A percentile compares a stretch with the other conserved stretches of the same genome.
Conservation (phyloP, 2,329 filamentous ascomycete genomes). For the Phoma sp. region DNA sequence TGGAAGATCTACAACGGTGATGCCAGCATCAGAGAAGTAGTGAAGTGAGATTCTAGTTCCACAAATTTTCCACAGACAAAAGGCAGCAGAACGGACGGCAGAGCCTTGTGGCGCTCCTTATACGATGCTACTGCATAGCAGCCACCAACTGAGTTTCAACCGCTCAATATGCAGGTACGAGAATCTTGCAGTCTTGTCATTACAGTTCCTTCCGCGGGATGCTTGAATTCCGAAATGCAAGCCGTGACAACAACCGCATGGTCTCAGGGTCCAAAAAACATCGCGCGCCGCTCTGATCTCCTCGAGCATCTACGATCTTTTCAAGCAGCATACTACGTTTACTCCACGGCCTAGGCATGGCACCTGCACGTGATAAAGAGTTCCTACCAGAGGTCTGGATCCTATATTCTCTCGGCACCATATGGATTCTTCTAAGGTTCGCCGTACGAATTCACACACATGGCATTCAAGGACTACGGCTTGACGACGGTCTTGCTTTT, state of each 20-base stretch:
- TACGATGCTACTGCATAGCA: background rate
- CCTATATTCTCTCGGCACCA: constrained; percentile 2
- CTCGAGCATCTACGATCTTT: too few species aligned
- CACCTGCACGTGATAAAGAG: constrained; percentile 12
- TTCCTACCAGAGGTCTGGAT: constrained; percentile 18
- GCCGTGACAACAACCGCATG: too few species aligned
- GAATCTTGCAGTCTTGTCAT: background rate
- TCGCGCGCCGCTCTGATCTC: too few species aligned
- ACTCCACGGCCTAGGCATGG: background rate
- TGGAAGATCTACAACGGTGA: background rate
- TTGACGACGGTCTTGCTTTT: constrained; percentile 13
- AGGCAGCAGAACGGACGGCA: too few species aligned
- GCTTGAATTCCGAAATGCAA: background rate
- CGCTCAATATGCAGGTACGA: background rate
- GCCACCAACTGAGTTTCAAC: background rate
- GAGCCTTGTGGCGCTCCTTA: background rate
- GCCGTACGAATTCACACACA: constrained; percentile 4
- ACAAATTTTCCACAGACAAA: background rate
- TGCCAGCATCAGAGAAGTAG: background rate
- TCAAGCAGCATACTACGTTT: background rate
- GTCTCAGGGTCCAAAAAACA: too few species aligned
- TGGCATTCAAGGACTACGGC: constrained; percentile 3
- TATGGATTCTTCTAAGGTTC: constrained; percentile 12
- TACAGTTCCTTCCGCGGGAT: too few species aligned
- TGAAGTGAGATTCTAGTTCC: background rate